Evolutionary conservation across 2,329 filamentous ascomycete genomes (phyloP).

Genomic region (Claviceps quebecensis): DNA sequence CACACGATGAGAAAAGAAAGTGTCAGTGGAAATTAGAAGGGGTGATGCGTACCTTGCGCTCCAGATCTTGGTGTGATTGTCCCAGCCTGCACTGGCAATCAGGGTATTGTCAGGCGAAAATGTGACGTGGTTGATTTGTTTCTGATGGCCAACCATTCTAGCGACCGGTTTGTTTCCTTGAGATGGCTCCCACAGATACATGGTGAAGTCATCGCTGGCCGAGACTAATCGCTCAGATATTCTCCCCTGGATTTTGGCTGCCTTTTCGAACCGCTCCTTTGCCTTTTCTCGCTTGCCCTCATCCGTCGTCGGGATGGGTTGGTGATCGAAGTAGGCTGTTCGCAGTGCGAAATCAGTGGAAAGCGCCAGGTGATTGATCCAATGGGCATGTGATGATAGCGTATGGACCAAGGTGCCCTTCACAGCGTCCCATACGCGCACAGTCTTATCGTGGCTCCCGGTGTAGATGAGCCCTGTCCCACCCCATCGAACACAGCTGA

Average conservation of each 20-base stretch:
- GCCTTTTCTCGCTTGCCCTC: slow-evolving; percentile 64
- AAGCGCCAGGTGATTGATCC: slow-evolving; percentile 88
- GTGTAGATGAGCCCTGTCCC: slow-evolving; percentile 78
- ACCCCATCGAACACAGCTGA: slow-evolving; percentile 89
- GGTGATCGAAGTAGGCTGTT: slow-evolving; percentile 78
- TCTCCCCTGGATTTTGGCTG: slow-evolving; percentile 60
- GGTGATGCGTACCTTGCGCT: slow-evolving; percentile 45
- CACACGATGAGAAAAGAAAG: background rate
- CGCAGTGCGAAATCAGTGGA: slow-evolving; percentile 84
- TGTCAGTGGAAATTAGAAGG: too few relatives aligned
- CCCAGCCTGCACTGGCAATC: slow-evolving; percentile 80
- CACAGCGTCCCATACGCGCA: slow-evolving; percentile 77
- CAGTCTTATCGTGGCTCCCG: slow-evolving; percentile 77
- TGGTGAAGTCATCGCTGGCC: slow-evolving; percentile 88
- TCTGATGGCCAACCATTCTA: slow-evolving; percentile 86
- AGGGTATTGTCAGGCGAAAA: slow-evolving; percentile 83
- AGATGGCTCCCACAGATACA: slow-evolving; percentile 86
- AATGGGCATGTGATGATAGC: slow-evolving; percentile 72
- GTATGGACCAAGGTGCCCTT: slow-evolving; percentile 71
- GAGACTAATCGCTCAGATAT: slow-evolving; percentile 77
- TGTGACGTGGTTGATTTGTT: slow-evolving; percentile 88
- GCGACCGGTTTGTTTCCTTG: slow-evolving; percentile 69
- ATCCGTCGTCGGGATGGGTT: slow-evolving; percentile 49
- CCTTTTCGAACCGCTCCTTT: slow-evolving; percentile 71
- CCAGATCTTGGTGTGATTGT: slow-evolving; percentile 93